Evolutionary conservation across 495 filamentous ascomycete species (phyloP).

Genomic region (Amphirosellinia nigrospora): DNA sequence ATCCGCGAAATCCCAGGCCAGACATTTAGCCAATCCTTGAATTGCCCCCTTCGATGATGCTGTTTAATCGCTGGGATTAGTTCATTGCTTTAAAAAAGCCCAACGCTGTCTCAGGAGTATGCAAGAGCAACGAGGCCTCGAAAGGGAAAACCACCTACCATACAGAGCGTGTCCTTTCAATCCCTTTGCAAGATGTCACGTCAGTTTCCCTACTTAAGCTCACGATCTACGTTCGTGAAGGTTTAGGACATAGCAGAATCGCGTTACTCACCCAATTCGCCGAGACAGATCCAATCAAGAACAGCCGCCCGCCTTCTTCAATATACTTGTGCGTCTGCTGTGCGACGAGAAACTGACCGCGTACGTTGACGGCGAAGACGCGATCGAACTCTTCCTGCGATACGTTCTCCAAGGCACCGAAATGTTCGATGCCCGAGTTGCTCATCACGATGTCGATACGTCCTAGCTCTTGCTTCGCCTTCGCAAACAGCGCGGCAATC

Average conservation of each 20-base stretch:
- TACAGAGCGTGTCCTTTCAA: conserved; percentile 73
- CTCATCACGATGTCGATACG: conserved; percentile 73
- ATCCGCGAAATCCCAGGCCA: conserved; percentile 70
- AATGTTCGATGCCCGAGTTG: conserved; percentile 66
- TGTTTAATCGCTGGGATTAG: too few species aligned
- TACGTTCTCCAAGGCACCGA: conserved; percentile 64
- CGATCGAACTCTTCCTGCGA: conserved; percentile 72
- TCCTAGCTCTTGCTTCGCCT: conserved; percentile 66
- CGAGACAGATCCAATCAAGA: conserved; percentile 59
- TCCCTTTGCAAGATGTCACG: conserved; percentile 55
- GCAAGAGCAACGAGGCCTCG: too few species aligned
- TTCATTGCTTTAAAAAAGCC: too few species aligned
- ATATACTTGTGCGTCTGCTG: conserved; percentile 72
- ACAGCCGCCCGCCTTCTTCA: conserved; percentile 65
- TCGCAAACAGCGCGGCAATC: conserved; percentile 65
- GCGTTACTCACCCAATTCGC: conserved; percentile 42
- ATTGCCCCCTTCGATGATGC: conserved; percentile 75
- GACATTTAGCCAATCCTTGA: conserved; percentile 71
- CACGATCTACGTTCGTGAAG: not conserved
- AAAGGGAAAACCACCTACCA: too few species aligned
- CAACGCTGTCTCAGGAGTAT: too few species aligned
- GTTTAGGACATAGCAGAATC: not conserved
- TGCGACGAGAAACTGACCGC: conserved; percentile 79
- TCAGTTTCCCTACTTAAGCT: not conserved
- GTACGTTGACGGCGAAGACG: conserved; percentile 73